A percentile compares a stretch with the other conserved stretches of the same genome.
phyloP scores from a whole-genome alignment of 768 basidiomycete genomes.

The Lactifluus rugatus region DNA sequence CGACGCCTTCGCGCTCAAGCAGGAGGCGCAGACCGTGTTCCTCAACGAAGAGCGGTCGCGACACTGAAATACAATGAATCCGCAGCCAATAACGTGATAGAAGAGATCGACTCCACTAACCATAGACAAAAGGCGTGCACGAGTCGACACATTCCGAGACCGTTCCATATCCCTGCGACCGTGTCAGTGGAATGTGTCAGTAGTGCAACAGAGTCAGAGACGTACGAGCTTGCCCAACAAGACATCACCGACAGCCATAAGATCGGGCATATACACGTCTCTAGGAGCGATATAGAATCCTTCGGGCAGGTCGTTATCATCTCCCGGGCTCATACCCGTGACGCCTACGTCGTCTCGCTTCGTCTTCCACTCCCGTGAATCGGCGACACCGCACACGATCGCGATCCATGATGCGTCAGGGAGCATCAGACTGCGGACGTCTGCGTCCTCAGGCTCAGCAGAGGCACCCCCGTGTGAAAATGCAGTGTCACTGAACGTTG shows the following conservation, averaged over 20 bases:
- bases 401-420: conserved; percentile 71
- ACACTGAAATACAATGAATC: conserved; percentile 34
- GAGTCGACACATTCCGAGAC: conserved; percentile 72
- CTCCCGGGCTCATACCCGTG: conserved; percentile 17
- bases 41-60: conserved; percentile 71
- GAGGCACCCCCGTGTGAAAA: conserved; percentile 15
- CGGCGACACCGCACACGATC: conserved; percentile 65
- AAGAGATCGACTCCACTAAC: conserved; percentile 28
- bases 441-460: conserved; percentile 20
- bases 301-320: conserved; percentile 42
- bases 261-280: conserved; percentile 76
- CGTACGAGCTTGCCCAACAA: conserved; percentile 68
- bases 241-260: conserved; percentile 65
- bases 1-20: conserved; percentile 54
- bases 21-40: conserved; percentile 65
- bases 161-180: conserved; percentile 65
- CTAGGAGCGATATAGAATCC: conserved; percentile 67
- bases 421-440: conserved; percentile 33
- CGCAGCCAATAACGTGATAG: not conserved
- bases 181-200: not conserved
- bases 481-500: conserved; percentile 21
- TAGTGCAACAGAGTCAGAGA: conserved; percentile 6
- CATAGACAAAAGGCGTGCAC: conserved; percentile 70
- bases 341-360: conserved; percentile 23
- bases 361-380: conserved; percentile 38